phyloP scores from a whole-genome alignment of 2,329 filamentous ascomycete genomes.

The Paraphoma sp. region DNA sequence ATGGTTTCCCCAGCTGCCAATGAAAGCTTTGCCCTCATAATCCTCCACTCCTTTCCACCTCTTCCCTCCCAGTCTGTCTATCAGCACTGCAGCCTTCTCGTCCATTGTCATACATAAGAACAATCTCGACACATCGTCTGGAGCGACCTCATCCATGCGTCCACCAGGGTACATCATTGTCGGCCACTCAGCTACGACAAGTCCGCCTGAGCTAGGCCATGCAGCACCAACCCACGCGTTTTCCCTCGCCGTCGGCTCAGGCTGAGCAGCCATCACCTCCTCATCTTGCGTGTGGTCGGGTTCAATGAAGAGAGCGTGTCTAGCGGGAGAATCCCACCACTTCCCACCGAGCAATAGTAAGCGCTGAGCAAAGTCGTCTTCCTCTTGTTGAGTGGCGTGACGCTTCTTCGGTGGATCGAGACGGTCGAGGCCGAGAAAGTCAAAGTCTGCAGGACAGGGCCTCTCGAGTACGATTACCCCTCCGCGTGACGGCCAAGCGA shows the following conservation, averaged over 20 bases:
- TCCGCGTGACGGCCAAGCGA: conserved; percentile 18
- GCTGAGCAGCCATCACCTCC: neutral
- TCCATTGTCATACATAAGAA: conserved; percentile 1
- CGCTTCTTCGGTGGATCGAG: conserved; percentile 7
- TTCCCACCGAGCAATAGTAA: conserved; percentile 22
- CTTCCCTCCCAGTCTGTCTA: neutral
- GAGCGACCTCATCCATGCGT: neutral
- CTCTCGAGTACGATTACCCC: conserved; percentile 19
- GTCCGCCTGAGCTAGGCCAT: conserved; percentile 17
- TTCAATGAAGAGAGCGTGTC: neutral
- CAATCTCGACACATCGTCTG: neutral
- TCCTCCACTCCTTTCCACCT: neutral
- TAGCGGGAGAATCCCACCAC: conserved; percentile 16
- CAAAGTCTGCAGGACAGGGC: conserved; percentile 14
- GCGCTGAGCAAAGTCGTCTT: conserved; percentile 17
- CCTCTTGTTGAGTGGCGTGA: conserved; percentile 3
- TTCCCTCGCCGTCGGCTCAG: neutral
- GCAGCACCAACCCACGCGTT: conserved; percentile 14
- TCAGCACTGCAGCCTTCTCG: neutral
- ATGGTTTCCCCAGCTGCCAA: conserved; percentile 1
- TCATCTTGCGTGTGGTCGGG: neutral
- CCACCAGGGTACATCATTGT: conserved; percentile 12
- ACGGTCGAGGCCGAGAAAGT: conserved; percentile 20
- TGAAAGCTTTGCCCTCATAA: neutral
- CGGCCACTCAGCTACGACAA: conserved; percentile 17